Conservation (phyloP, 2,329 filamentous ascomycete genomes). For the Trichophyton schoenleinii region DNA sequence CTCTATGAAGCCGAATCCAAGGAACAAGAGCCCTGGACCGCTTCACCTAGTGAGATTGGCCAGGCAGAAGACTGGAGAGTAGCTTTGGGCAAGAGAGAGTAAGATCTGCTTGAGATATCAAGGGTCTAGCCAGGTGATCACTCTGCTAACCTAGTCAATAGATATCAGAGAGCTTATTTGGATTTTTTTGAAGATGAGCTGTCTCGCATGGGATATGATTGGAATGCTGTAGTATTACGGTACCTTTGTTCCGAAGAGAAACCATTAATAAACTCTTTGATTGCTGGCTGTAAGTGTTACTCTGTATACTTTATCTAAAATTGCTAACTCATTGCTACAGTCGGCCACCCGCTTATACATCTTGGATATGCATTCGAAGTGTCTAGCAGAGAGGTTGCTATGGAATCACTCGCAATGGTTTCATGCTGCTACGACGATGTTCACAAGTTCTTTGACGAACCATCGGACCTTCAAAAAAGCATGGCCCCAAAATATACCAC, state of each 20-base stretch:
- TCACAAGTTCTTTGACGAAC: slow-evolving; percentile 56
- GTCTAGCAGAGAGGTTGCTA: slow-evolving; percentile 68
- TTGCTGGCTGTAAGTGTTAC: slow-evolving; percentile 56
- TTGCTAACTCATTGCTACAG: slow-evolving; percentile 31
- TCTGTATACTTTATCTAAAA: slow-evolving; percentile 8
- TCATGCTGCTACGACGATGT: slow-evolving; percentile 45
- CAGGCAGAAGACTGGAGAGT: slow-evolving; percentile 72
- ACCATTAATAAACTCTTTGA: slow-evolving; percentile 68
- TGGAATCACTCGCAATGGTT: slow-evolving; percentile 69
- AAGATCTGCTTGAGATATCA: slow-evolving; percentile 16
- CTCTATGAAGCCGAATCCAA: slow-evolving; percentile 69
- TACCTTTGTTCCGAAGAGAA: slow-evolving; percentile 57
- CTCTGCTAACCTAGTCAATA: slow-evolving; percentile 17
- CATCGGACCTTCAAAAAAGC: slow-evolving; percentile 45
- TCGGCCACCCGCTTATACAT: slow-evolving; percentile 87
- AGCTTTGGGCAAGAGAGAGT: slow-evolving; percentile 61
- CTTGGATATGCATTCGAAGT: slow-evolving; percentile 89
- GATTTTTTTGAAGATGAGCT: slow-evolving; percentile 94
- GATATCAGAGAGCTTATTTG: slow-evolving; percentile 78
- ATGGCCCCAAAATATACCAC: slow-evolving; percentile 46
- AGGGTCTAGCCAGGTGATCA: not conserved
- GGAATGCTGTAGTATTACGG: slow-evolving; percentile 62
- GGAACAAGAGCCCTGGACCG: slow-evolving; percentile 63
- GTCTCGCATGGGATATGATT: slow-evolving; percentile 65
- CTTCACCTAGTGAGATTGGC: slow-evolving; percentile 70